Evolutionary conservation across 2,329 filamentous ascomycete genomes (phyloP), one percentile per base, ranked within the genome.

Genomic region (Alternaria panax): DNA sequence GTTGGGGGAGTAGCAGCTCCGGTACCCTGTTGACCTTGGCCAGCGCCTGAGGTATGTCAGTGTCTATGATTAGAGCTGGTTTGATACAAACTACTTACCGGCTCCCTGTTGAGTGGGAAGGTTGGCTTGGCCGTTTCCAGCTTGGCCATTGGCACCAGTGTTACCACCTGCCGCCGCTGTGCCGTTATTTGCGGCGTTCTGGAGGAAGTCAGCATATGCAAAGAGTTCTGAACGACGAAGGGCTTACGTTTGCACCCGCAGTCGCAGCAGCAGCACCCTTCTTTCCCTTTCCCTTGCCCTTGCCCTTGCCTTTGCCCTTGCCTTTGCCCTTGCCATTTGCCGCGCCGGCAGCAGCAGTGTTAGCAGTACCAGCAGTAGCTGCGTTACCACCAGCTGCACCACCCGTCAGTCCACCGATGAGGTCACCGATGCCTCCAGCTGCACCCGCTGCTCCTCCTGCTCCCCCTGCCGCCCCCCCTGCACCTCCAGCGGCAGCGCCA

Each of bases 131-230:
- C 32, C 34, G 24, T 28, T 51, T 18, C 30, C 48, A 27, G 48
- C 22, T 16, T 48, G 45, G 22, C 45, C 48, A 11, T 25, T 42
- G 8, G 32, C 34, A 38, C n/a, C 47, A 14, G 24, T 43, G 27
- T 25, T 48, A 25, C 45, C 40, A 25, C 41, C 41, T 18, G 45
- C 57, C 12, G 40, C 42, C 34, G 40, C 53, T 36, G 53, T 57
- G n/a, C 30, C 42, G 34, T 60, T 57, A 32, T 60, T 57, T n/a
- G 42, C 36, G 20, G 32, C 53, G 25, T 28, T 40, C 25, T 59
- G 24, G 1, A 30, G 22, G 12, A 27, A 54, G 16, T 48, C 43
- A 32, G 41, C 24, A 24, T 52, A 18, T 2, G 20, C 36, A 22
- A 51, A 8, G 8, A 47, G 12, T 36, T 11, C 14, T 14, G 36